These are phyloP conservation scores for Boletus tomentosulus DNA, from an alignment of 768 basidiomycete genomes.

Conservation along the genomic window DNA sequence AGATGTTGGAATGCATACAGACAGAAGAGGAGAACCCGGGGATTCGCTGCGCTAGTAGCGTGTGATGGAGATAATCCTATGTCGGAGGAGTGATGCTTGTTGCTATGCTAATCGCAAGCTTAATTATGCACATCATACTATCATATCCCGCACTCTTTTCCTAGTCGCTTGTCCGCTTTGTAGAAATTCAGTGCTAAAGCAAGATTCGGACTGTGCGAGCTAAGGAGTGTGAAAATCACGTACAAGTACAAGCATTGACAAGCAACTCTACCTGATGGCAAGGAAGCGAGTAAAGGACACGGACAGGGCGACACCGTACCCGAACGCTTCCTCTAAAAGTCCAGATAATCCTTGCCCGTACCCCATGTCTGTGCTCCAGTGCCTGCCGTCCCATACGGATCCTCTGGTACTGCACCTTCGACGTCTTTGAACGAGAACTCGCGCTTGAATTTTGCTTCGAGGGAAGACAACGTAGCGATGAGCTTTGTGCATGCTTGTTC, in stretches of 20 bases:
- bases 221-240: not conserved
- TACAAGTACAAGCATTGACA: not conserved
- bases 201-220: not conserved
- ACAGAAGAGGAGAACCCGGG: too few species aligned
- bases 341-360: conserved; percentile 49
- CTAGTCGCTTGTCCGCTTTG: too few species aligned
- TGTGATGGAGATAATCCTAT: too few species aligned
- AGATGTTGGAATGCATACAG: too few species aligned
- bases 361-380: conserved; percentile 42
- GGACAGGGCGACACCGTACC: not conserved
- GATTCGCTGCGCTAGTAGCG: too few species aligned
- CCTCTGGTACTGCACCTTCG: conserved; percentile 45
- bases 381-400: conserved; percentile 47
- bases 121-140: not conserved
- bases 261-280: not conserved
- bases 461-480: conserved; percentile 61
- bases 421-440: conserved; percentile 79
- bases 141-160: not conserved
- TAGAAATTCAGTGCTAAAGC: too few species aligned
- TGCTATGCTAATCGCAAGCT: too few species aligned
- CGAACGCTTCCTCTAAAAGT: conserved; percentile 37
- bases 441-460: conserved; percentile 75
- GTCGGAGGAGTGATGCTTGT: too few species aligned
- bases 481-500: conserved; percentile 82
- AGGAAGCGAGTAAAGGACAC: not conserved